Base-by-base conservation (phyloP, 257 asterid species). In the Solanum pennellii region DNA sequence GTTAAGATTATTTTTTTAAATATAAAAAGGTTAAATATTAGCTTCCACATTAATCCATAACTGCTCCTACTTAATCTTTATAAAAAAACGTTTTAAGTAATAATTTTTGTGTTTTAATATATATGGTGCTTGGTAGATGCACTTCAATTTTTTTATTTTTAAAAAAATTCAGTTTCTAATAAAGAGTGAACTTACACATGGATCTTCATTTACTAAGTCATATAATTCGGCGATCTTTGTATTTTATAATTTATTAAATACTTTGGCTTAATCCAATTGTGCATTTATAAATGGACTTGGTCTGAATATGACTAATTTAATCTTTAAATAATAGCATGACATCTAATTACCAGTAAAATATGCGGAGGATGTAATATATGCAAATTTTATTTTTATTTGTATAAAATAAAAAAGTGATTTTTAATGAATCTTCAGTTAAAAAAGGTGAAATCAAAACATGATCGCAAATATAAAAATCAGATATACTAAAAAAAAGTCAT, bases 201-300 rank as follows among this genome's bases (percentile, higher is more conserved):
- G 72, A 15, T 16, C 29, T 56, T 83, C 27, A n/a, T 23, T 47
- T 25, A 41, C 29, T 49, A 15, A 59, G 89, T 89, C 91, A 82
- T 73, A 83, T 15, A 83, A 71, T 82, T 86, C 89, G 89, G 87
- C 86, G 11, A 72, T 82, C 12, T 35, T 72, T 35, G 41, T 49
- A 77, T 60, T 39, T 2, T 20, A 20, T 31, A 88, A 29, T 44
- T 41, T 20, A 52, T 35, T 49, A 47, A 49, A 65, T 47, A 80
- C 85, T 80, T 44, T 10, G 29, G 18, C 44, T 45, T 9, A 10
- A 47, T 9, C 85, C 3, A 29, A 11, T 25, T 77, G 83, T 77
- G 49, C 8, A 12, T 42, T 27, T 25, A 45, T 27, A 45, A 18
- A 47, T 29, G 66, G 41, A 12, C 44, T 7, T 29, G 11, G 85